A percentile compares a stretch with the other conserved stretches of the same genome.
Evolutionary conservation across 2,329 filamentous ascomycete genomes (phyloP).

Genomic region (Plectosphaerella cucumerina): DNA sequence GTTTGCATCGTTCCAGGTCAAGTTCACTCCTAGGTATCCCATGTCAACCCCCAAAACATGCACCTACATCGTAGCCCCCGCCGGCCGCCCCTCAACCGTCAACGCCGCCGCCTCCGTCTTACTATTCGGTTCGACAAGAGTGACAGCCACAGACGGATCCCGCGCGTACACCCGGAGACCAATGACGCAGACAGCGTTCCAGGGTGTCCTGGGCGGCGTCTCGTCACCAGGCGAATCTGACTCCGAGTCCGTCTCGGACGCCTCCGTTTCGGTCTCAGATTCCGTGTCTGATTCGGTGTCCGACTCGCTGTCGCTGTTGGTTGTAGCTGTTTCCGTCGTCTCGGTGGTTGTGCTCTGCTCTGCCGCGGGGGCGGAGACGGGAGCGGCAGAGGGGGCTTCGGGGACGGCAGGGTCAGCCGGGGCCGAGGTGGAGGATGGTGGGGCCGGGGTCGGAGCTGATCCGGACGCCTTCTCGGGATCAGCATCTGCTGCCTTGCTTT

Average conservation of each 20-base stretch:
- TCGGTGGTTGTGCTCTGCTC: conserved; percentile 1
- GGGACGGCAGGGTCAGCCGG: background rate
- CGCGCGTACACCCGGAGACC: conserved; percentile 33
- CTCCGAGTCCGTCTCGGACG: conserved; percentile 5
- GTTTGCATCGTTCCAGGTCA: too few species aligned
- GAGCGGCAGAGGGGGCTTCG: background rate
- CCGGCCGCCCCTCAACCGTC: conserved; percentile 20
- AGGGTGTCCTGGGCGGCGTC: conserved; percentile 17
- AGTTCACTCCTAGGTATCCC: too few species aligned
- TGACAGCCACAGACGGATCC: conserved; percentile 27
- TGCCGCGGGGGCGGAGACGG: background rate
- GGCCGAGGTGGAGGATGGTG: background rate
- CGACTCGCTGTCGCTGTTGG: background rate
- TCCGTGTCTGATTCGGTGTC: conserved; percentile 5
- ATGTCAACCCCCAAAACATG: too few species aligned
- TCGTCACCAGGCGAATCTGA: conserved; percentile 7
- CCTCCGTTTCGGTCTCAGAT: background rate
- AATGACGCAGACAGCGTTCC: conserved; percentile 38
- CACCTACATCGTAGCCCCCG: conserved; percentile 22
- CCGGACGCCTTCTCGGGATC: too few species aligned
- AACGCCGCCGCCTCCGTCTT: conserved; percentile 22
- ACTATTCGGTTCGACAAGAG: conserved; percentile 25
- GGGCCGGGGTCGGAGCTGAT: too few species aligned
- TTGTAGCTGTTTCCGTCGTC: background rate
- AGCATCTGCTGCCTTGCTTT: too few species aligned